A percentile compares a stretch with the other conserved stretches of the same genome.
These are phyloP conservation scores for Hanseniaspora occidentalis DNA, from an alignment of 805 yeast species.

Conservation along the genomic window DNA sequence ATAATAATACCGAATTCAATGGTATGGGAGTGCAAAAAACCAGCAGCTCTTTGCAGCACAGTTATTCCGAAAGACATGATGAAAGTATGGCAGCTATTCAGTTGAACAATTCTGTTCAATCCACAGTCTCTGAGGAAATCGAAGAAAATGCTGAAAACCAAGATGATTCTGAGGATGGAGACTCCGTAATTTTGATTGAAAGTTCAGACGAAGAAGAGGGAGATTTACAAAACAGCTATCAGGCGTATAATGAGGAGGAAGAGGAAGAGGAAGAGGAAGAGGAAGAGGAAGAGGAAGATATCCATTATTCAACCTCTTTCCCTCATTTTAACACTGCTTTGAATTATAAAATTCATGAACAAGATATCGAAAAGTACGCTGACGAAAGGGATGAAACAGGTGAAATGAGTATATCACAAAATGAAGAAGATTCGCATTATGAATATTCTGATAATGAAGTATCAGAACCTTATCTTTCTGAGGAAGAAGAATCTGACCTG, in stretches of 20 bases:
- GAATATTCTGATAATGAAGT: not conserved
- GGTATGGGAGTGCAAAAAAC: no score
- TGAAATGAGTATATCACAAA: not conserved
- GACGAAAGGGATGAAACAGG: not conserved
- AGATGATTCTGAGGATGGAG: not conserved
- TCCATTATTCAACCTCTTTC: not conserved
- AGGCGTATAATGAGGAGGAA: constrained; percentile 6
- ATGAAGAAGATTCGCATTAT: not conserved
- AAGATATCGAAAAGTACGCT: constrained; percentile 1
- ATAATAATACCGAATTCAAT: no score
- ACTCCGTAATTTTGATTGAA: not conserved
- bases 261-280: constrained; percentile 11
- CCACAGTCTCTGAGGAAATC: no score
- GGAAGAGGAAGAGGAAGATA: constrained; percentile 1
- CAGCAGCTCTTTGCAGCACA: no score
- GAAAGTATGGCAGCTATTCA: no score
- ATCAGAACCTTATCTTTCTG: not conserved
- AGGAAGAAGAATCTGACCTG: not conserved
- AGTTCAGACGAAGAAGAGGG: not conserved
- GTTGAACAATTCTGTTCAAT: no score
- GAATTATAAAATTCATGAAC: not conserved
- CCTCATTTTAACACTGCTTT: not conserved
- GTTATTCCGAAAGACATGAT: no score
- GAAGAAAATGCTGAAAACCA: not conserved
- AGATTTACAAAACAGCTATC: not conserved